Evolutionary conservation across 805 yeast genomes (phyloP).

Genomic region (Nakazawaea sp.): DNA sequence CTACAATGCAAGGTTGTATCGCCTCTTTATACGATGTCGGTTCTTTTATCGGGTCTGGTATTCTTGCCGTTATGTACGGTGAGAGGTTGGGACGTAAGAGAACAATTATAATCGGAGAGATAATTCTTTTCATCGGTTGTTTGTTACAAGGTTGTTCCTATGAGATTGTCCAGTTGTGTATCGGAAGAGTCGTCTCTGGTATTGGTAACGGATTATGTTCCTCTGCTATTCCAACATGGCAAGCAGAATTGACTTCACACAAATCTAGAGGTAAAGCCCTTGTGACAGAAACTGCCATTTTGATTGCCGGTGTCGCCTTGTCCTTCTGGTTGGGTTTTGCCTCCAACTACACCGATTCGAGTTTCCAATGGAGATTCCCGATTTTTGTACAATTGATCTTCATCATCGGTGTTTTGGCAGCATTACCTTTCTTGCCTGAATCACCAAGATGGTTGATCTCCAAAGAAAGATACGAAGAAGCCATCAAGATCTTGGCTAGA

Average conservation of each 20-base stretch:
- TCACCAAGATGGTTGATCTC: constrained; percentile 43
- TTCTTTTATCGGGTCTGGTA: constrained; percentile 46
- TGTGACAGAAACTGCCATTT: constrained; percentile 52
- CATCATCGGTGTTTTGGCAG: constrained; percentile 11
- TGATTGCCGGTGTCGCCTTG: constrained; percentile 58
- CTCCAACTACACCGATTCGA: constrained; percentile 38
- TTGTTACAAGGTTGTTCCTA: constrained; percentile 42
- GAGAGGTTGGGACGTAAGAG: constrained; percentile 54
- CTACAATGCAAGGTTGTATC: constrained; percentile 8
- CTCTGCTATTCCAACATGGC: constrained; percentile 67
- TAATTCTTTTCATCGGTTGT: constrained; percentile 59
- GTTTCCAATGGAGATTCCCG: constrained; percentile 61
- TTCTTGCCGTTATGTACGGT: constrained; percentile 40
- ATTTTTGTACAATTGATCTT: constrained; percentile 57
- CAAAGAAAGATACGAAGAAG: constrained; percentile 37
- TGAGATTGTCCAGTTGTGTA: constrained; percentile 40
- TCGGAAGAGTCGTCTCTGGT: constrained; percentile 63
- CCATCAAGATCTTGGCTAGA: constrained; percentile 26
- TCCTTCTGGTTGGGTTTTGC: constrained; percentile 63
- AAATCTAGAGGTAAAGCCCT: constrained; percentile 65
- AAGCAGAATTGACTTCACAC: constrained; percentile 62
- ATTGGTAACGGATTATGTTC: constrained; percentile 66
- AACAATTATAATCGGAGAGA: constrained; percentile 44
- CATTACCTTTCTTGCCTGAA: constrained; percentile 12
- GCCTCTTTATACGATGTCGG: constrained; percentile 28